Percentiles rank a stretch among this genome's conserved stretches.
phyloP scores from a whole-genome alignment of 2,329 filamentous ascomycete genomes.

The Epichloe hybrida region DNA sequence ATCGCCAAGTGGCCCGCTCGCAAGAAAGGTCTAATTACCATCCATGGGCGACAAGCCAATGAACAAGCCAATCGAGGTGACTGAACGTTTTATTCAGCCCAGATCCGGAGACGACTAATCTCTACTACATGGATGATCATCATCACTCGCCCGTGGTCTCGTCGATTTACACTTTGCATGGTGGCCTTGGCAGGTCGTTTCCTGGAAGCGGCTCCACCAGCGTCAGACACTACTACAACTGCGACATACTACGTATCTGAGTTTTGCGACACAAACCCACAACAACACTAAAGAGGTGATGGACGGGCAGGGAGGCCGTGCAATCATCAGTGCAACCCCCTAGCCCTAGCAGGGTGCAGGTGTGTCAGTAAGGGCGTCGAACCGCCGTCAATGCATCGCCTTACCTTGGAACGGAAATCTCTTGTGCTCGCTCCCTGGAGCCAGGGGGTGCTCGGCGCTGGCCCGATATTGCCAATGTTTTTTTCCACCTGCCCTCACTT shows the following conservation, averaged over 20 bases:
- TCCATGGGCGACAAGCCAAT: not conserved
- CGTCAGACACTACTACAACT: not conserved
- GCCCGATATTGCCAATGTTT: not conserved
- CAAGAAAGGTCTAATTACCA: not conserved
- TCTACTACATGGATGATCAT: not conserved
- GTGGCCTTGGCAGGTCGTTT: not conserved
- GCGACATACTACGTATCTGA: not conserved
- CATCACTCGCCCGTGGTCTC: not conserved
- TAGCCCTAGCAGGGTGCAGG: too few species aligned
- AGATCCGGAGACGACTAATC: not conserved
- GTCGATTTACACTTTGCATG: not conserved
- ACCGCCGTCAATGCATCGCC: not conserved
- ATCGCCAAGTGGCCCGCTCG: not conserved
- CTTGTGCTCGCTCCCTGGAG: not conserved
- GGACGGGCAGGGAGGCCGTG: not conserved
- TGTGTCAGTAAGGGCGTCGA: not conserved
- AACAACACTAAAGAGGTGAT: too few species aligned
- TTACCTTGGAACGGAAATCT: not conserved
- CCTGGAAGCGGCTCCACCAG: not conserved
- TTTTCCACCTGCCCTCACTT: not conserved
- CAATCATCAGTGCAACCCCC: not conserved
- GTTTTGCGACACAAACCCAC: not conserved
- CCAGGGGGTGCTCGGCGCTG: not conserved
- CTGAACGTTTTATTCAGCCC: not conserved
- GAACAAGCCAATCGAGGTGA: not conserved